Conservation (phyloP, 2,329 filamentous ascomycete genomes). For the Colletotrichum simmondsii region DNA sequence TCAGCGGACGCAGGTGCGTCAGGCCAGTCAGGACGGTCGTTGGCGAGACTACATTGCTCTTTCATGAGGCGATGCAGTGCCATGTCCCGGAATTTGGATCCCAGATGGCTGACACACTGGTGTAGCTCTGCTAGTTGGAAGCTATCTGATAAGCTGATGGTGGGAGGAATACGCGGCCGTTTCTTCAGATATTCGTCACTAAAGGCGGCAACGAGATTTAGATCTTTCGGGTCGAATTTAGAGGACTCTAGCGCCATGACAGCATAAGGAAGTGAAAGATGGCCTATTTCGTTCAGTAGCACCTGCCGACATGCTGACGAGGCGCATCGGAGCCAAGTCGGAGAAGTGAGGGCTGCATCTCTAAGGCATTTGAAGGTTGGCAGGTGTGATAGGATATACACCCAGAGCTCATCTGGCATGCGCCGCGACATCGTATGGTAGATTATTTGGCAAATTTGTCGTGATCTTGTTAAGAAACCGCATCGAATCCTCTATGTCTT, state of each 20-base stretch:
- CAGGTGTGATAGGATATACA: slow-evolving; percentile 17
- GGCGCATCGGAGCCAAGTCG: slow-evolving; percentile 20
- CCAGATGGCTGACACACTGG: slow-evolving; percentile 1
- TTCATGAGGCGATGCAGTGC: slow-evolving; percentile 7
- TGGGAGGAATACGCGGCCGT: slow-evolving; percentile 7
- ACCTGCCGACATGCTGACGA: slow-evolving; percentile 28
- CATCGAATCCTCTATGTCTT: background rate
- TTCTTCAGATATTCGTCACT: slow-evolving; percentile 23
- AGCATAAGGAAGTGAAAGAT: slow-evolving; percentile 3
- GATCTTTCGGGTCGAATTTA: background rate
- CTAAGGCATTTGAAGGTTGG: slow-evolving; percentile 17
- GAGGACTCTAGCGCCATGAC: slow-evolving; percentile 16
- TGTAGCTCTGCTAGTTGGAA: slow-evolving; percentile 6
- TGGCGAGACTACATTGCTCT: slow-evolving; percentile 21
- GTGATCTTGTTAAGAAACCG: background rate
- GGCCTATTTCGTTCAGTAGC: slow-evolving; percentile 22
- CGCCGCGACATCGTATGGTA: background rate
- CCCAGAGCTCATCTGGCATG: slow-evolving; percentile 26
- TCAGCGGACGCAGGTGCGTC: background rate
- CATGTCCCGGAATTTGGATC: slow-evolving; percentile 6
- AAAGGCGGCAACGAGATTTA: background rate
- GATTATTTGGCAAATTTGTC: background rate
- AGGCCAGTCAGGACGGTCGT: slow-evolving; percentile 22
- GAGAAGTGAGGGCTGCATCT: slow-evolving; percentile 20
- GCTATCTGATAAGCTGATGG: slow-evolving; percentile 14